Percentiles rank a stretch among this genome's conserved stretches.
These are phyloP conservation scores for Teratosphaeria pseudoeucalypti DNA, from an alignment of 2,329 filamentous ascomycete species.

Conservation along the genomic window DNA sequence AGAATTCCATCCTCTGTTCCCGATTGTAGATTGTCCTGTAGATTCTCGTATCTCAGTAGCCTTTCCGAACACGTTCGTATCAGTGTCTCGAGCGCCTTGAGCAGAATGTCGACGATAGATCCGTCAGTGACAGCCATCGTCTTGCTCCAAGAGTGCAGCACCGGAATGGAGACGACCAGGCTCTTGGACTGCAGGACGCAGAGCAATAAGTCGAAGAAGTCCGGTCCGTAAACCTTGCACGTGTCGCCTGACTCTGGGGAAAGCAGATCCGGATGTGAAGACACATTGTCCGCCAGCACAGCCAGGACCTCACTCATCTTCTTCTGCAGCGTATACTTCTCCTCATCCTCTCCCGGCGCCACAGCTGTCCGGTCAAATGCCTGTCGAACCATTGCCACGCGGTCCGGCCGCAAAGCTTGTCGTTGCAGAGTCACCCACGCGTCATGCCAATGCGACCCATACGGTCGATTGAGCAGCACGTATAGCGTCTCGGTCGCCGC, in stretches of 20 bases:
- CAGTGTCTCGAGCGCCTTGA: conserved; percentile 58
- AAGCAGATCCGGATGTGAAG: conserved; percentile 53
- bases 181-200: conserved; percentile 74
- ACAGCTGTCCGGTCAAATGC: conserved; percentile 18
- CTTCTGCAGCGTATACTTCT: conserved; percentile 86
- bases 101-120: conserved; percentile 52
- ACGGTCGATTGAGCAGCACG: conserved; percentile 30
- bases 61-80: conserved; percentile 75
- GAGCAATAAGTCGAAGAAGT: conserved; percentile 70
- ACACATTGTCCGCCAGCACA: conserved; percentile 72
- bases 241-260: not conserved
- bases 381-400: conserved; percentile 21
- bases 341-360: conserved; percentile 63
- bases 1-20: conserved; percentile 67
- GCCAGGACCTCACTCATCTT: conserved; percentile 91
- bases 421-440: conserved; percentile 20
- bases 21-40: conserved; percentile 75
- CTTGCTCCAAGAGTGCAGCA: conserved; percentile 81
- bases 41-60: conserved; percentile 74
- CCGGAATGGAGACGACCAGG: conserved; percentile 84
- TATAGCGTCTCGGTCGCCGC: conserved; percentile 36
- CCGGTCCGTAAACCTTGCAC: conserved; percentile 53
- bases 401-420: conserved; percentile 18
- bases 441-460: conserved; percentile 60
- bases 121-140: conserved; percentile 64